Percentiles rank a stretch among this genome's conserved stretches.
Evolutionary conservation across 768 basidiomycete species (phyloP).

Genomic region (Stropharia rugosoannulata): DNA sequence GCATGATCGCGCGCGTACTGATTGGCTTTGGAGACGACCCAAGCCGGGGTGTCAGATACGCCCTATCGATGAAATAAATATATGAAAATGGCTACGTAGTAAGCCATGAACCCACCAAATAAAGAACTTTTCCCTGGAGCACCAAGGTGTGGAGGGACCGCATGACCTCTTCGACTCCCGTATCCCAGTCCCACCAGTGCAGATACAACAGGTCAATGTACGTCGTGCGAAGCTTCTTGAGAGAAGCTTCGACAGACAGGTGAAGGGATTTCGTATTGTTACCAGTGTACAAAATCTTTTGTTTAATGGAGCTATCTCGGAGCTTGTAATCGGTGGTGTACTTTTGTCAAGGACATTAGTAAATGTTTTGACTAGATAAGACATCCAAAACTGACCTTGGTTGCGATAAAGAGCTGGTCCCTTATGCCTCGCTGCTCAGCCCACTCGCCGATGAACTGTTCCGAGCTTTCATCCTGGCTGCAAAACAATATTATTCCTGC

Average conservation of each 20-base stretch:
- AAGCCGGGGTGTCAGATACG: constrained; percentile 43
- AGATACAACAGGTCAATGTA: constrained; percentile 37
- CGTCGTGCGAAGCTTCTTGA: constrained; percentile 43
- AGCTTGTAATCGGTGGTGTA: constrained; percentile 3
- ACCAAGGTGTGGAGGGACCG: constrained; percentile 50
- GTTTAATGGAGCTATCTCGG: neutral
- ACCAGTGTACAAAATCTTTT: constrained; percentile 2
- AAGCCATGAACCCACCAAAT: constrained; percentile 24
- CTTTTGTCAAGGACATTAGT: neutral
- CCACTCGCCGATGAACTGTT: constrained; percentile 3
- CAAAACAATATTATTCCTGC: constrained; percentile 3
- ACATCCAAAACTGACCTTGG: neutral
- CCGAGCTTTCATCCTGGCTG: constrained; percentile 22
- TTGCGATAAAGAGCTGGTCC: constrained; percentile 2
- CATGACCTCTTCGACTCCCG: constrained; percentile 57
- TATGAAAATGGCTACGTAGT: no score
- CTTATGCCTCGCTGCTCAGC: neutral
- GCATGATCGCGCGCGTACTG: constrained; percentile 49
- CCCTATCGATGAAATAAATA: constrained; percentile 23
- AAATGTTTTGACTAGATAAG: neutral
- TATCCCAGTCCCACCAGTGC: constrained; percentile 52
- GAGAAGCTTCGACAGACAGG: constrained; percentile 37
- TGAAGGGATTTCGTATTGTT: constrained; percentile 42
- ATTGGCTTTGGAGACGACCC: constrained; percentile 49
- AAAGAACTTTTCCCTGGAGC: constrained; percentile 50